phyloP scores from a whole-genome alignment of 768 basidiomycete species.

The Trametes cinnabarina region DNA sequence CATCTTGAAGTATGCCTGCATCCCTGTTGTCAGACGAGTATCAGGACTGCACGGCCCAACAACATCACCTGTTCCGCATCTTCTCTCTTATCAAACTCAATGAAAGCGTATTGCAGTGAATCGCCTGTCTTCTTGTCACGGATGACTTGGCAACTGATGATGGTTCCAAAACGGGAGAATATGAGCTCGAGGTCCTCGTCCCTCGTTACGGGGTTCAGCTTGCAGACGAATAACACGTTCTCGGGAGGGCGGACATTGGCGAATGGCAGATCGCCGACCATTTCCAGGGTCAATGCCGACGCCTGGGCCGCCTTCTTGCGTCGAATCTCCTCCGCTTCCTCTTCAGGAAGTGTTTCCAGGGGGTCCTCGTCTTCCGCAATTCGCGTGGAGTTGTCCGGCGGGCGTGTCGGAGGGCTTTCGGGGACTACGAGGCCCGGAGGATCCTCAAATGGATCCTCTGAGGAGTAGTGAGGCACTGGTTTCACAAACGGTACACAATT shows the following conservation, averaged over 20 bases:
- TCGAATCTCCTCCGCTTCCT: slow-evolving; percentile 76
- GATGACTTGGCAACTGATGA: slow-evolving; percentile 98
- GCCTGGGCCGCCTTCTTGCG: slow-evolving; percentile 89
- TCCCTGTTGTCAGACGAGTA: not conserved
- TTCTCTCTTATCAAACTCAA: slow-evolving; percentile 93
- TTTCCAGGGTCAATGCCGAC: slow-evolving; percentile 94
- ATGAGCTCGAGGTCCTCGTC: slow-evolving; percentile 98
- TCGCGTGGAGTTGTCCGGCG: slow-evolving; percentile 83
- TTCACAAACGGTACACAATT: not conserved
- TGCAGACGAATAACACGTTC: slow-evolving; percentile 98
- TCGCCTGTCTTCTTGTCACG: slow-evolving; percentile 95
- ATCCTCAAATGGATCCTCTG: slow-evolving; percentile 95
- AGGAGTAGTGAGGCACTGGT: not conserved
- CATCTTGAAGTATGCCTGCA: slow-evolving; percentile 98
- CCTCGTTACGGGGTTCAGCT: slow-evolving; percentile 91
- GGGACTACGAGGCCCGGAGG: slow-evolving; percentile 73
- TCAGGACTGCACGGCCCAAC: no score
- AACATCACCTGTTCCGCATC: slow-evolving; percentile 87
- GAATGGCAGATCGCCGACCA: slow-evolving; percentile 99
- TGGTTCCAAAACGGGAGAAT: slow-evolving; percentile 91
- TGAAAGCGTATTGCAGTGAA: slow-evolving; percentile 96
- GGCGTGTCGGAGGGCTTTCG: slow-evolving; percentile 71
- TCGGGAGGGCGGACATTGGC: slow-evolving; percentile 97
- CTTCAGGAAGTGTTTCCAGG: slow-evolving; percentile 75
- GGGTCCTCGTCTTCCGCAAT: slow-evolving; percentile 97